Evolutionary conservation across 148 eudicot genomes (phyloP).

Genomic region (Chenopodium formosanum): DNA sequence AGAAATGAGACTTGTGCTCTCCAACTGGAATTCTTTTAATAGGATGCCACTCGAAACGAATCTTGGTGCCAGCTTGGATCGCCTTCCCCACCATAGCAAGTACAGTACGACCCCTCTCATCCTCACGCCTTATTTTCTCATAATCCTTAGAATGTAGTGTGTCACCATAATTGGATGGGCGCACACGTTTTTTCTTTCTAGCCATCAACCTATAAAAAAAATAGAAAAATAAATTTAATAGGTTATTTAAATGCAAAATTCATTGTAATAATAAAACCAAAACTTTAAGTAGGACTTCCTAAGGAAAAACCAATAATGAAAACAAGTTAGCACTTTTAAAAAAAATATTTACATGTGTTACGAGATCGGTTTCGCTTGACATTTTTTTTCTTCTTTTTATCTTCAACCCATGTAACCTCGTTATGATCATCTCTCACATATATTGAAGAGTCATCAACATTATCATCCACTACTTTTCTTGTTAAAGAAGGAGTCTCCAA

Average conservation of each 20-base stretch:
- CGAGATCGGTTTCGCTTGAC: background rate
- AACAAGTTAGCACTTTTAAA: background rate
- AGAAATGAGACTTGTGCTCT: too few species aligned
- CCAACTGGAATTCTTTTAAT: too few species aligned
- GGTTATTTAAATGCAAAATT: background rate
- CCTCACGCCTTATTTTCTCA: too few species aligned
- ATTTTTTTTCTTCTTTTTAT: background rate
- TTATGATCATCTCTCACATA: background rate
- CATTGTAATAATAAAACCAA: too few species aligned
- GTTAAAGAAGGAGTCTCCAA: background rate
- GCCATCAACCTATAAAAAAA: too few species aligned
- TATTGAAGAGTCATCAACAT: background rate
- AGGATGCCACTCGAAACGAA: too few species aligned
- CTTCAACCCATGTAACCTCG: background rate
- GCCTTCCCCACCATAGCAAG: too few species aligned
- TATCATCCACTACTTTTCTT: background rate
- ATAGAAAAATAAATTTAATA: background rate
- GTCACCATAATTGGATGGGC: too few species aligned
- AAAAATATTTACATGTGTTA: background rate
- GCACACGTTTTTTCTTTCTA: too few species aligned
- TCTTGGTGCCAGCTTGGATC: too few species aligned
- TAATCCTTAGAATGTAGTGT: too few species aligned
- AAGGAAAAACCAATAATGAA: background rate
- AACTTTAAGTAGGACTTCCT: background rate
- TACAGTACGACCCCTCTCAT: too few species aligned